Base-by-base conservation (phyloP, 2,329 filamentous ascomycete species). In the Neoascochyta sp. region DNA sequence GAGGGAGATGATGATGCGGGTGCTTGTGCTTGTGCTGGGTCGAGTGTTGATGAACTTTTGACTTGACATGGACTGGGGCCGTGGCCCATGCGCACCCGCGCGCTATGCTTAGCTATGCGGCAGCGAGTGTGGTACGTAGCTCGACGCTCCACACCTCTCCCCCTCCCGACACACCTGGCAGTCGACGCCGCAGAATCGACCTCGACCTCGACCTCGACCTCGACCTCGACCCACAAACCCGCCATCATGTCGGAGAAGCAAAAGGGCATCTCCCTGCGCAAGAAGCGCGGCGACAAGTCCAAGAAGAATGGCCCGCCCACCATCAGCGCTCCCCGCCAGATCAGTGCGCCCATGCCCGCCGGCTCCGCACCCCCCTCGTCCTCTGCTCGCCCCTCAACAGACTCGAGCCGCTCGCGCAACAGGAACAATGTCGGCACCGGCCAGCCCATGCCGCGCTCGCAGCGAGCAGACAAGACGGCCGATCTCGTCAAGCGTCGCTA, bases 401-500 rank as follows among this genome's bases (percentile, higher is more conserved):
- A 57, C 36, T 62, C 51, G 32, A 62, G 36, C 34, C 40, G 57
- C 8, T 59, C 62, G 34, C 55, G 63, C 32, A 50, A 34, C 25
- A 57, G 46, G 50, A 17, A 11, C 7, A 36, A 30, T 14, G 45
- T 49, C 36, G 46, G 18, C 4, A 22, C 16, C 19, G 53, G 18
- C 22, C 9, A n/a, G 49, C 42, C 55, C 15, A 62, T 63, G 20
- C 64, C 69, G 45, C 59, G 66, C 31, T 61, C 65, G 21, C 65
- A 66, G 40, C 57, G 65, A 34, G 68, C 65, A 32, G 60, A 61
- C 27, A 73, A 76, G 50, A 81, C 80, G 22, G 77, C 78, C 11
- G 90, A 98, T 62, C 72, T 96, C 31, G 89, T 98, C 36, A 96
- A 96, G 69, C 78, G 88, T 50, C 75, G 92, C 50, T 98, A 96